Percentiles rank a stretch among this genome's conserved stretches.
phyloP scores from a whole-genome alignment of 1,284 basidiomycete species.

The Moniliella sp. region DNA sequence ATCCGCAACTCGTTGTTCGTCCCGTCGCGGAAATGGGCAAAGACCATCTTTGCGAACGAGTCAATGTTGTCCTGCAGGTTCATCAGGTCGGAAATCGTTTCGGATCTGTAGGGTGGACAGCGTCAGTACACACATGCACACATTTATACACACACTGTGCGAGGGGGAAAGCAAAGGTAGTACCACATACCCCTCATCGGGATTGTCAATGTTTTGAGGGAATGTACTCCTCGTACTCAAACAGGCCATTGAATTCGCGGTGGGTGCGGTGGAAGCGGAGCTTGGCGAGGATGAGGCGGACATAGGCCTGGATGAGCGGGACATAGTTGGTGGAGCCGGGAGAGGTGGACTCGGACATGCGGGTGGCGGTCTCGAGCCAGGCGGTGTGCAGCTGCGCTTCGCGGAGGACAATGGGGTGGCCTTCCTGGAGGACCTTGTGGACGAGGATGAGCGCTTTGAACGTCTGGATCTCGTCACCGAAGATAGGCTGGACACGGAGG shows the following conservation, averaged over 20 bases:
- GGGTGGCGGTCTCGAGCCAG: conserved; percentile 31
- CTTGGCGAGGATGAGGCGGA: conserved; percentile 29
- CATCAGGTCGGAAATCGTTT: conserved; percentile 34
- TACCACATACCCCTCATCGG: conserved; percentile 17
- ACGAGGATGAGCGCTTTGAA: conserved; percentile 38
- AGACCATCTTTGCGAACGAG: conserved; percentile 31
- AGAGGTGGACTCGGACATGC: conserved; percentile 20
- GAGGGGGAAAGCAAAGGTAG: neutral
- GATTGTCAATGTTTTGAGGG: conserved; percentile 34
- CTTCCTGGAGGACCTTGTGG: conserved; percentile 32
- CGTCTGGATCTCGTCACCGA: conserved; percentile 31
- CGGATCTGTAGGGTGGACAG: conserved; percentile 9
- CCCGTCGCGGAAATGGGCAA: conserved; percentile 24
- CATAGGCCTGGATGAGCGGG: conserved; percentile 27
- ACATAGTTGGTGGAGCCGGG: conserved; percentile 19
- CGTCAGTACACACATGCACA: neutral
- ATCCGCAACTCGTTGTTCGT: conserved; percentile 33
- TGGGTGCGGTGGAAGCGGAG: conserved; percentile 32
- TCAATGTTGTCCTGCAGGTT: conserved; percentile 37
- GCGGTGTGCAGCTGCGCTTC: conserved; percentile 30
- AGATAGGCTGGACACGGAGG: conserved; percentile 28
- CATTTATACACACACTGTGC: neutral
- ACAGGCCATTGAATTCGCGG: conserved; percentile 33
- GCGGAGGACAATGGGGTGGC: conserved; percentile 21
- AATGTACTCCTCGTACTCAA: conserved; percentile 33